Evolutionary conservation across 305 asterid species (phyloP).

Genomic region (Andrographis paniculata): DNA sequence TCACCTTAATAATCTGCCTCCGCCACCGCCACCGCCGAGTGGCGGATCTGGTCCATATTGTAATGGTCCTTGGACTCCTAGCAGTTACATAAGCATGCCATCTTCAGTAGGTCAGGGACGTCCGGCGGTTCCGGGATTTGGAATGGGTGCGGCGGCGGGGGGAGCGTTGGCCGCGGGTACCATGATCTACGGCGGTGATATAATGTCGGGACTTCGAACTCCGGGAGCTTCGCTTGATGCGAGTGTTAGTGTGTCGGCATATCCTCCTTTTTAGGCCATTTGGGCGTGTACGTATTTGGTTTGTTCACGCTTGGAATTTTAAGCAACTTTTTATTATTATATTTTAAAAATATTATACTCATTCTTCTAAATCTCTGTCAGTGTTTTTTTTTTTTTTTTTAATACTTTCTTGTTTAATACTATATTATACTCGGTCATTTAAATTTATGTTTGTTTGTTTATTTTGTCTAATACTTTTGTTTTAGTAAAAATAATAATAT

Average conservation of each 20-base stretch:
- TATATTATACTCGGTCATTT: too few relatives aligned
- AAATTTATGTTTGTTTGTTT: too few relatives aligned
- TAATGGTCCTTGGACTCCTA: slow-evolving; percentile 26
- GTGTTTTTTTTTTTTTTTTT: too few relatives aligned
- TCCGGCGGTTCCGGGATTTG: slow-evolving; percentile 42
- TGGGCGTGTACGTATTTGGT: too few relatives aligned
- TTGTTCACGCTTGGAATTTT: too few relatives aligned
- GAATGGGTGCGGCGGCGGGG: slow-evolving; percentile 59
- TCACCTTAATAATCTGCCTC: not conserved
- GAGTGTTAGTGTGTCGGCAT: slow-evolving; percentile 29
- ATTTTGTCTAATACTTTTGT: too few relatives aligned
- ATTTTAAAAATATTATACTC: too few relatives aligned
- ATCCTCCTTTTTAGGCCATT: slow-evolving; percentile 25
- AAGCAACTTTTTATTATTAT: too few relatives aligned
- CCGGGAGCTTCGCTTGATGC: slow-evolving; percentile 34
- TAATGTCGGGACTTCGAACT: slow-evolving; percentile 48
- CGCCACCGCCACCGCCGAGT: slow-evolving; percentile 47
- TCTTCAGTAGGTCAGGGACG: slow-evolving; percentile 37
- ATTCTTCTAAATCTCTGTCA: too few relatives aligned
- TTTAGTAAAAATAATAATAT: too few relatives aligned
- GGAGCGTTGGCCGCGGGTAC: slow-evolving; percentile 84
- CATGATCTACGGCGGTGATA: slow-evolving; percentile 61
- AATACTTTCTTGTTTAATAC: too few relatives aligned
- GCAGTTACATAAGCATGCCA: slow-evolving; percentile 40
- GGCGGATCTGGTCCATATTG: slow-evolving; percentile 43